Evolutionary conservation across 2,329 filamentous ascomycete species (phyloP).

Genomic region (Chaetomium globosum): DNA sequence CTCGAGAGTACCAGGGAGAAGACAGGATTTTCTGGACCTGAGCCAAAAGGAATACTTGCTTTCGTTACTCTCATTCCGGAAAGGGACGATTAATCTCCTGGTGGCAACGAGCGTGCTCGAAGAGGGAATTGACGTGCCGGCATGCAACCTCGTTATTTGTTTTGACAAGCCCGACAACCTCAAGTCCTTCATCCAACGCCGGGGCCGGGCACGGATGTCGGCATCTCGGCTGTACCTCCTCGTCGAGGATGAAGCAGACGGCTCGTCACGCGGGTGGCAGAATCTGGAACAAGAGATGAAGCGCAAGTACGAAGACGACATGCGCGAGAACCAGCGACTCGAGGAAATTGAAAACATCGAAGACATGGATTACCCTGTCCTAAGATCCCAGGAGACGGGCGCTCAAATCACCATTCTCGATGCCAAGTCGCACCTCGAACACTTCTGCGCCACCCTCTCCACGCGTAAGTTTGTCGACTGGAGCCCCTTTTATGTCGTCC

Average conservation of each 20-base stretch:
- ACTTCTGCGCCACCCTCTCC: slow-evolving; percentile 72
- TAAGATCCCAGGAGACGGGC: slow-evolving; percentile 47
- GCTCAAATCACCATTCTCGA: slow-evolving; percentile 73
- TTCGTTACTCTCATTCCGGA: slow-evolving; percentile 55
- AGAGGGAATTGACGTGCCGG: slow-evolving; percentile 69
- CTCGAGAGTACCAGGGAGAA: slow-evolving; percentile 45
- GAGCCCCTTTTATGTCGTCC: slow-evolving; percentile 68
- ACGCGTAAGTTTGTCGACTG: slow-evolving; percentile 62
- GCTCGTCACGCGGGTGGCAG: slow-evolving; percentile 58
- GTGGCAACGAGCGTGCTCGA: slow-evolving; percentile 67
- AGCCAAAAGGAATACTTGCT: slow-evolving; percentile 39
- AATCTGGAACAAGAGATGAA: slow-evolving; percentile 74
- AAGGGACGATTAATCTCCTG: slow-evolving; percentile 58
- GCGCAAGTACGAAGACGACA: slow-evolving; percentile 65
- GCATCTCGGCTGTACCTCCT: slow-evolving; percentile 56
- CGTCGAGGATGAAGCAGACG: slow-evolving; percentile 40
- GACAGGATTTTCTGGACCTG: slow-evolving; percentile 46
- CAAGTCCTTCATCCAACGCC: slow-evolving; percentile 63
- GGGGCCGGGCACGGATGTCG: slow-evolving; percentile 55
- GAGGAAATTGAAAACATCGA: slow-evolving; percentile 52
- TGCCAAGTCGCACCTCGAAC: slow-evolving; percentile 73
- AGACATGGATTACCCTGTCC: slow-evolving; percentile 40
- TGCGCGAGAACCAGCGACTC: slow-evolving; percentile 53
- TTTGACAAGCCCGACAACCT: slow-evolving; percentile 54
- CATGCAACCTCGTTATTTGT: slow-evolving; percentile 64